Percentiles rank a stretch among this genome's conserved stretches.
Evolutionary conservation across 2,329 filamentous ascomycete genomes (phyloP).

Genomic region (Fusarium staphyleae): DNA sequence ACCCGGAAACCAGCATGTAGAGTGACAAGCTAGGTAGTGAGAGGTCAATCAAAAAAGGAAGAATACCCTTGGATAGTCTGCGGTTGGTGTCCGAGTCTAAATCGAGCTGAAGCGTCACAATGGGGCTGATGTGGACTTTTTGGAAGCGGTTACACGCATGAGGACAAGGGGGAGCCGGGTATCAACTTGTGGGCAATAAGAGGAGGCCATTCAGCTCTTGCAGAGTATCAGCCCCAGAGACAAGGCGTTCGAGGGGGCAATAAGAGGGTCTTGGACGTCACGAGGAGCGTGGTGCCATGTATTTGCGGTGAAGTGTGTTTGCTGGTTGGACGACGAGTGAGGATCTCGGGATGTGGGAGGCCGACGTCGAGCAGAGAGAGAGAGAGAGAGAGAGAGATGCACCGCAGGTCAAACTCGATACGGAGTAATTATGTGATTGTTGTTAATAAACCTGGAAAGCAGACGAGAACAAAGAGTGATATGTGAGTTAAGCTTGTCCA

Average conservation of each 20-base stretch:
- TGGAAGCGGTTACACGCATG: constrained; percentile 4
- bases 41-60: constrained; percentile 31
- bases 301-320: constrained; percentile 4
- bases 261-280: background rate
- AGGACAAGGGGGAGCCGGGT: background rate
- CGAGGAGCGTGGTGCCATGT: constrained; percentile 6
- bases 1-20: constrained; percentile 23
- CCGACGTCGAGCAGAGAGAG: constrained; percentile 3
- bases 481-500: too few species aligned
- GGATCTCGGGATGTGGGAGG: constrained; percentile 5
- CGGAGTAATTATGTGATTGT: too few species aligned
- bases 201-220: constrained; percentile 6
- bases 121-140: constrained; percentile 6
- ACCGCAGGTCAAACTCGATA: too few species aligned
- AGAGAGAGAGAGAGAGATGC: too few species aligned
- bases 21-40: constrained; percentile 21
- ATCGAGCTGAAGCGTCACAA: background rate
- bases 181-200: background rate
- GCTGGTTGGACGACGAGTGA: background rate
- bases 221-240: background rate
- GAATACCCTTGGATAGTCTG: background rate
- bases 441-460: too few species aligned
- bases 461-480: too few species aligned
- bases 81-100: too few species aligned
- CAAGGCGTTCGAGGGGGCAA: too few species aligned